Conservation (phyloP, 495 filamentous ascomycete genomes). For the Penicillium paxilli region DNA sequence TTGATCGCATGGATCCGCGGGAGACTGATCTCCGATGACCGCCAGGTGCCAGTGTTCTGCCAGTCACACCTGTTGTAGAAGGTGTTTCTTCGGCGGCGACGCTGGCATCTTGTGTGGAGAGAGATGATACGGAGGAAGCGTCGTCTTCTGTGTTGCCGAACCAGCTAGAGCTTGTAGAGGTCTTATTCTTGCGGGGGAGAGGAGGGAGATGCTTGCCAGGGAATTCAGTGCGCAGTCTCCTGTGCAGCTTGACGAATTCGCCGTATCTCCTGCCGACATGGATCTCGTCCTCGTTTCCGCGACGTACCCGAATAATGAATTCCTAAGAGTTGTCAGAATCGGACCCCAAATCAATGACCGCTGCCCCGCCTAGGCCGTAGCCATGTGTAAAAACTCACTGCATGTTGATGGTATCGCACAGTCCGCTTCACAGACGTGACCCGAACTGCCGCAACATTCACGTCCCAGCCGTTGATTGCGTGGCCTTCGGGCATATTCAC, state of each 20-base stretch:
- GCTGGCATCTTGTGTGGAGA: conserved; percentile 59
- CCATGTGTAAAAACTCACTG: conserved; percentile 53
- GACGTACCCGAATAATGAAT: conserved; percentile 83
- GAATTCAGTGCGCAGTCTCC: conserved; percentile 76
- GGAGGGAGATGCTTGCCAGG: conserved; percentile 88
- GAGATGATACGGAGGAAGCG: conserved; percentile 74
- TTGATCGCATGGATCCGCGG: conserved; percentile 34
- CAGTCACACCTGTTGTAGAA: conserved; percentile 10
- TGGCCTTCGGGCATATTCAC: conserved; percentile 87
- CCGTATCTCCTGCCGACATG: conserved; percentile 86
- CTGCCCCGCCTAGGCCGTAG: too few species aligned
- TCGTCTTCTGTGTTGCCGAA: conserved; percentile 61
- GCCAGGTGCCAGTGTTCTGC: conserved; percentile 25
- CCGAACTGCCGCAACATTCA: conserved; percentile 91
- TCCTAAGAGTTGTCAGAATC: conserved; percentile 58
- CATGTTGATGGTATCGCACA: conserved; percentile 87
- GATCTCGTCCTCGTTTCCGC: conserved; percentile 65
- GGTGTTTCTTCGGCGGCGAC: conserved; percentile 34
- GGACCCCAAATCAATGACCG: too few species aligned
- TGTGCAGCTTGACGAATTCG: conserved; percentile 79
- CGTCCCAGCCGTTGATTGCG: conserved; percentile 91
- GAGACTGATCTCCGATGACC: conserved; percentile 39
- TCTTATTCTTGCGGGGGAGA: conserved; percentile 87
- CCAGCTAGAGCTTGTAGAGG: conserved; percentile 60
- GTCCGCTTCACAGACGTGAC: conserved; percentile 80